Conservation (phyloP, 805 yeast species). For the Candida arabinofermentans region DNA sequence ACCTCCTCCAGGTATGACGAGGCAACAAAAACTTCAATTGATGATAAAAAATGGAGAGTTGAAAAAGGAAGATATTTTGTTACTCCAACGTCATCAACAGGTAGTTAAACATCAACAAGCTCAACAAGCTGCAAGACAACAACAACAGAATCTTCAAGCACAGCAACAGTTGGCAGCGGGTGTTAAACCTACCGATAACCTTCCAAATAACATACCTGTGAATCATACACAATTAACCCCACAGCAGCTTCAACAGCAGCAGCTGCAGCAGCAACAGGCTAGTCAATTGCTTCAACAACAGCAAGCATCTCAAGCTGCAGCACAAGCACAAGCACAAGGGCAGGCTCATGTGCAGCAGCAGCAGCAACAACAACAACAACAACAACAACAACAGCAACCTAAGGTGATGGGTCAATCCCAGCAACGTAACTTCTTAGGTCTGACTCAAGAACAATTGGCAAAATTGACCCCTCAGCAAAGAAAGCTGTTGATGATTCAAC, state of each 20-base stretch:
- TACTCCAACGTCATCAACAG: constrained; percentile 31
- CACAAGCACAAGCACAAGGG: not conserved
- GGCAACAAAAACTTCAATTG: constrained; percentile 31
- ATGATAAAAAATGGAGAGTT: constrained; percentile 30
- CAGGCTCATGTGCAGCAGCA: constrained; percentile 1
- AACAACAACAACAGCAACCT: constrained; percentile 4
- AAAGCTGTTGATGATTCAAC: constrained; percentile 38
- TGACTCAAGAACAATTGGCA: constrained; percentile 29
- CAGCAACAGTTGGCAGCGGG: constrained; percentile 19
- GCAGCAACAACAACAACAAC: constrained; percentile 8
- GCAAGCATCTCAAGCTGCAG: constrained; percentile 5
- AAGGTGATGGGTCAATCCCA: no score
- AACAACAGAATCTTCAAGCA: constrained; percentile 6
- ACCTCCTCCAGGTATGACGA: constrained; percentile 32
- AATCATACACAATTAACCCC: constrained; percentile 2
- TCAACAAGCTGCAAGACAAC: constrained; percentile 11
- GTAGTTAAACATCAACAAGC: constrained; percentile 27
- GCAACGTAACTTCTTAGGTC: constrained; percentile 22
- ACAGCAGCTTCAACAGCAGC: not conserved
- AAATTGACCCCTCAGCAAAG: constrained; percentile 38
- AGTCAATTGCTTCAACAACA: constrained; percentile 1
- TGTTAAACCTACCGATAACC: constrained; percentile 8
- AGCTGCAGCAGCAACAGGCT: constrained; percentile 5
- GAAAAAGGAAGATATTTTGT: constrained; percentile 28
- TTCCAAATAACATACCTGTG: not conserved